These are phyloP conservation scores for Psilocybe sp. DNA, from an alignment of 768 basidiomycete species.

Conservation along the genomic window DNA sequence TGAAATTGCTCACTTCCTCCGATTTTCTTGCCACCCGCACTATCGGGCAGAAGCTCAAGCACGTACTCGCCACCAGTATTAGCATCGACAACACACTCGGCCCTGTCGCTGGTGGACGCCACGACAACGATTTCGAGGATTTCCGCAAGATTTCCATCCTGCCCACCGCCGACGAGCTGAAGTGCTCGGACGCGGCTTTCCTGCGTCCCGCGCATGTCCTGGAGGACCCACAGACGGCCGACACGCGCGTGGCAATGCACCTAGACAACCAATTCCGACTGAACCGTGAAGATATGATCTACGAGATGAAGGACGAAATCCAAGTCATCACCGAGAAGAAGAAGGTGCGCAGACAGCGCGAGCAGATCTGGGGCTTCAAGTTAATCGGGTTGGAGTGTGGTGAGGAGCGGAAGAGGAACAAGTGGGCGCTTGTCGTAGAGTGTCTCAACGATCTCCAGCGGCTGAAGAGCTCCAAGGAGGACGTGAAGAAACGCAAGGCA, in stretches of 20 bases:
- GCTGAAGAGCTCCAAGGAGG: constrained; percentile 25
- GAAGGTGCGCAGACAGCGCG: constrained; percentile 36
- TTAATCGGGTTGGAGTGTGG: constrained; percentile 38
- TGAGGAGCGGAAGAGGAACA: constrained; percentile 19
- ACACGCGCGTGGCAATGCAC: constrained; percentile 40
- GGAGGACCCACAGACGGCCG: constrained; percentile 38
- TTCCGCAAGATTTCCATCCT: constrained; percentile 62
- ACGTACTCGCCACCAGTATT: constrained; percentile 18
- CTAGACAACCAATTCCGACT: constrained; percentile 69
- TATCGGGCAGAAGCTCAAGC: constrained; percentile 37
- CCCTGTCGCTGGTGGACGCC: constrained; percentile 56
- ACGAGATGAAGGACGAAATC: constrained; percentile 34
- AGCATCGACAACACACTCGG: constrained; percentile 7
- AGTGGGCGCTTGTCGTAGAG: constrained; percentile 40
- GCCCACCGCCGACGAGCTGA: constrained; percentile 59
- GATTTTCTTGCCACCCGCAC: constrained; percentile 23
- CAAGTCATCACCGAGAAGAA: constrained; percentile 46
- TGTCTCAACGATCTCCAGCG: constrained; percentile 34
- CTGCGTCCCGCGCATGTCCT: constrained; percentile 41
- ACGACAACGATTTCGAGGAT: constrained; percentile 65
- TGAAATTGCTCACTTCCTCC: constrained; percentile 21
- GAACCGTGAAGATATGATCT: constrained; percentile 46
- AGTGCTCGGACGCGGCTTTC: constrained; percentile 42
- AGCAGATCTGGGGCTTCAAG: constrained; percentile 33
- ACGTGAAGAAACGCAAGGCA: constrained; percentile 32